Evolutionary conservation across 2,329 filamentous ascomycete species (phyloP).

Genomic region (Talaromyces sp.): DNA sequence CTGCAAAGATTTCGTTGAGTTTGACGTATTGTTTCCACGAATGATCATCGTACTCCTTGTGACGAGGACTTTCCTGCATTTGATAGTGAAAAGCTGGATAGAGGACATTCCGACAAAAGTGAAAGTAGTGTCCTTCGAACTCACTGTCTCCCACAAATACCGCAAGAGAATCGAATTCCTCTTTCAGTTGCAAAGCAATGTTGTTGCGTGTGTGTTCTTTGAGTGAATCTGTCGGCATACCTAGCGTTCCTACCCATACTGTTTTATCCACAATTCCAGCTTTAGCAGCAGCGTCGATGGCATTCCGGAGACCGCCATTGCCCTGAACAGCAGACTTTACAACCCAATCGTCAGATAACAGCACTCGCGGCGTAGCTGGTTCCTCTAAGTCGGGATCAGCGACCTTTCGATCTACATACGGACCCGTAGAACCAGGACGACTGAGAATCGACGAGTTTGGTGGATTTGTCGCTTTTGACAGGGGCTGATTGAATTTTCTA

Average conservation of each 20-base stretch:
- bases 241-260: slow-evolving; percentile 84
- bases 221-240: slow-evolving; percentile 87
- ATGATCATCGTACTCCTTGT: slow-evolving; percentile 94
- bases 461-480: slow-evolving; percentile 68
- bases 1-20: slow-evolving; percentile 87
- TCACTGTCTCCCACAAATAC: slow-evolving; percentile 88
- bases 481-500: slow-evolving; percentile 70
- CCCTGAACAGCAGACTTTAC: slow-evolving; percentile 83
- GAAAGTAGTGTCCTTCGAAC: slow-evolving; percentile 87
- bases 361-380: slow-evolving; percentile 57
- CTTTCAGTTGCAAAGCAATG: slow-evolving; percentile 75
- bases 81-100: slow-evolving; percentile 98
- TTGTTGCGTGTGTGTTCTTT: slow-evolving; percentile 71
- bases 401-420: slow-evolving; percentile 22
- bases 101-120: slow-evolving; percentile 93
- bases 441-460: slow-evolving; percentile 72
- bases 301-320: slow-evolving; percentile 86
- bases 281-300: slow-evolving; percentile 72
- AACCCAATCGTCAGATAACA: slow-evolving; percentile 73
- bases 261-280: slow-evolving; percentile 67
- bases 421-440: slow-evolving; percentile 26
- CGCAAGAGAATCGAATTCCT: slow-evolving; percentile 74
- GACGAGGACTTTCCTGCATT: slow-evolving; percentile 93
- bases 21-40: slow-evolving; percentile 92
- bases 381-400: slow-evolving; percentile 20